Conservation (phyloP, 2,329 filamentous ascomycete species). For the Biscogniauxia sp. region DNA sequence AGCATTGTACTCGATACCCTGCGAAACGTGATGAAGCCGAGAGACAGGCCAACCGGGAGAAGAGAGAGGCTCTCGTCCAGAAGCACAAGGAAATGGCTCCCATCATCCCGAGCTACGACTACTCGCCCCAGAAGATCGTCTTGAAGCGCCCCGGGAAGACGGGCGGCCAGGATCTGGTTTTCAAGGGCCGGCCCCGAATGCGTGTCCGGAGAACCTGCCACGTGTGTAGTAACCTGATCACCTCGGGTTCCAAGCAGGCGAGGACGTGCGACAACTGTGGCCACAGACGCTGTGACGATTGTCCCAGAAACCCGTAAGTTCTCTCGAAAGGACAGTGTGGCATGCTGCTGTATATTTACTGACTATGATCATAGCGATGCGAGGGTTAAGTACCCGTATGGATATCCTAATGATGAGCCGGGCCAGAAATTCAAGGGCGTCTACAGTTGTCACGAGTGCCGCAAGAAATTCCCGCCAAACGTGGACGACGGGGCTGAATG, state of each 20-base stretch:
- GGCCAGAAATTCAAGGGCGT: conserved; percentile 50
- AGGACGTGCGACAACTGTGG: conserved; percentile 63
- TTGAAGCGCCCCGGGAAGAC: conserved; percentile 64
- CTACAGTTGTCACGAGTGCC: conserved; percentile 63
- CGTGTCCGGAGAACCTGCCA: conserved; percentile 75
- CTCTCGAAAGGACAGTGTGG: background rate
- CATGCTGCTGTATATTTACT: no score
- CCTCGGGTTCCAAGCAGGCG: conserved; percentile 47
- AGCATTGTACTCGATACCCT: conserved; percentile 74
- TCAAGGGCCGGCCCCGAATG: conserved; percentile 65
- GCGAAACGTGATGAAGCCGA: conserved; percentile 59
- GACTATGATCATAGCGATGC: conserved; percentile 50
- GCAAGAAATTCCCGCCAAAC: conserved; percentile 51
- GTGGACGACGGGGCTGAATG: conserved; percentile 55
- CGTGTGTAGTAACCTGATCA: conserved; percentile 65
- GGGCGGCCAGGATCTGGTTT: conserved; percentile 68
- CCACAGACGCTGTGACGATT: conserved; percentile 75
- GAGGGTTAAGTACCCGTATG: conserved; percentile 66
- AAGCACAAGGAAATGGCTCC: conserved; percentile 57
- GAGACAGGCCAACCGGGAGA: conserved; percentile 50
- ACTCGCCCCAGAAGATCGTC: conserved; percentile 44
- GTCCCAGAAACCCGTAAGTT: conserved; percentile 75
- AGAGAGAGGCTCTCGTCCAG: conserved; percentile 48
- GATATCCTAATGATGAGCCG: conserved; percentile 66
- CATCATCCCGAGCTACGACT: conserved; percentile 51